Conservation (phyloP, 257 asterid species). For the Verbena officinalis region DNA sequence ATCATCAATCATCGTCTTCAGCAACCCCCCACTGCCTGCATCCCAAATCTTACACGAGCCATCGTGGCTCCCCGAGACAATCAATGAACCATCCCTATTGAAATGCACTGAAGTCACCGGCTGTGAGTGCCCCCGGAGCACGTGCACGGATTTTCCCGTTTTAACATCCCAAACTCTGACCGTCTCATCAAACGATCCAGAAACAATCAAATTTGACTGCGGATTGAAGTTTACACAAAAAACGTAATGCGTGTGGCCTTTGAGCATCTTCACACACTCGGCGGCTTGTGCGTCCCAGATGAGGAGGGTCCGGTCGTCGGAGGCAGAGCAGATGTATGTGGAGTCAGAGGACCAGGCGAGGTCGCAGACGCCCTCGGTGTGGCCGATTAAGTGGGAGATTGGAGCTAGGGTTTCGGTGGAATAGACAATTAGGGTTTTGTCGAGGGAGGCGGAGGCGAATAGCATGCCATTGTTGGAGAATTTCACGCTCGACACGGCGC, state of each 20-base stretch:
- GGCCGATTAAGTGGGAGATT: constrained; percentile 67
- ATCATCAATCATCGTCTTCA: constrained; percentile 77
- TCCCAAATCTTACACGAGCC: constrained; percentile 97
- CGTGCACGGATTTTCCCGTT: constrained; percentile 68
- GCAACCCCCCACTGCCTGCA: constrained; percentile 52
- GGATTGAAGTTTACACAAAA: constrained; percentile 85
- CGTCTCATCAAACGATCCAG: constrained; percentile 86
- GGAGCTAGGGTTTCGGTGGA: constrained; percentile 68
- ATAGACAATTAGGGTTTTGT: constrained; percentile 79
- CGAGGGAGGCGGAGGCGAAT: constrained; percentile 89
- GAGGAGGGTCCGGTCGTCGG: constrained; percentile 92
- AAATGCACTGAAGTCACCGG: constrained; percentile 87
- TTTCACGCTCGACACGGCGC: constrained; percentile 75
- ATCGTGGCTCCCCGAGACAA: constrained; percentile 86
- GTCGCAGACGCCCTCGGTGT: constrained; percentile 83
- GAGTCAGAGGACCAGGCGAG: constrained; percentile 93
- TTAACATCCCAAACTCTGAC: constrained; percentile 89
- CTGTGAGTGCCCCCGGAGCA: constrained; percentile 68
- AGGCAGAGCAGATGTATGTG: constrained; percentile 89
- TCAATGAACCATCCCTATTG: constrained; percentile 77
- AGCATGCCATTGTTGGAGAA: constrained; percentile 76
- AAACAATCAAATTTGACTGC: constrained; percentile 72
- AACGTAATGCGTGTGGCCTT: constrained; percentile 71
- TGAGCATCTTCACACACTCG: constrained; percentile 78
- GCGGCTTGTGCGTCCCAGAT: constrained; percentile 82